These are phyloP conservation scores for Candida tetrigidarum DNA, from an alignment of 1,139 yeast species.

Conservation along the genomic window DNA sequence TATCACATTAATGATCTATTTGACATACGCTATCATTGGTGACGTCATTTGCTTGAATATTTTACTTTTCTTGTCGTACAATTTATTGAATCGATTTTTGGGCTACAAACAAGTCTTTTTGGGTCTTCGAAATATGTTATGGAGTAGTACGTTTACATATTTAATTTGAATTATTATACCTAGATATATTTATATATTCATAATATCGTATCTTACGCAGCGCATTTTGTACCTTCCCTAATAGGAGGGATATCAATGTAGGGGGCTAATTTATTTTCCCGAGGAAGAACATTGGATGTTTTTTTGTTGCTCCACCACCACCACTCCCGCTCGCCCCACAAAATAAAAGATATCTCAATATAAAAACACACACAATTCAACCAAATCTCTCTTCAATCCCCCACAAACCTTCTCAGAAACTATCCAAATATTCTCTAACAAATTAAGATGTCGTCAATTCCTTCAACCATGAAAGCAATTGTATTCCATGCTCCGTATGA, in stretches of 20 bases:
- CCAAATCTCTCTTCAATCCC: too few species aligned
- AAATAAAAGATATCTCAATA: too few species aligned
- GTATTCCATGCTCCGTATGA: constrained; percentile 56
- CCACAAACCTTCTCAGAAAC: too few species aligned
- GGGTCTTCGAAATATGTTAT: constrained; percentile 13
- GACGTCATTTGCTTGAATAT: constrained; percentile 35
- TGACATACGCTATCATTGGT: constrained; percentile 33
- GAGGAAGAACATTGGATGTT: background rate
- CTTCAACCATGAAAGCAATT: constrained; percentile 54
- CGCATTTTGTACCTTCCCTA: background rate
- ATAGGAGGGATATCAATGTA: background rate
- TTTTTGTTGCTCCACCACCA: too few species aligned
- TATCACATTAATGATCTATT: constrained; percentile 29
- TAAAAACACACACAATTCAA: background rate
- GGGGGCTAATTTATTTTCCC: too few species aligned
- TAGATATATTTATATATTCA: background rate
- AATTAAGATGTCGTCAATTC: constrained; percentile 13
- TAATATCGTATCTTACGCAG: background rate
- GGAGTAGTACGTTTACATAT: constrained; percentile 12
- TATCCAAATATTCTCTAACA: too few species aligned
- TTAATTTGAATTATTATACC: constrained; percentile 9
- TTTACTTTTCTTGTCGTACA: constrained; percentile 17
- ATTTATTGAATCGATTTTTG: constrained; percentile 12
- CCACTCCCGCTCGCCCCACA: background rate
- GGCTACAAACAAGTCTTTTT: constrained; percentile 15